Evolutionary conservation across 768 basidiomycete genomes (phyloP).

Genomic region (Amylocystis lapponica): DNA sequence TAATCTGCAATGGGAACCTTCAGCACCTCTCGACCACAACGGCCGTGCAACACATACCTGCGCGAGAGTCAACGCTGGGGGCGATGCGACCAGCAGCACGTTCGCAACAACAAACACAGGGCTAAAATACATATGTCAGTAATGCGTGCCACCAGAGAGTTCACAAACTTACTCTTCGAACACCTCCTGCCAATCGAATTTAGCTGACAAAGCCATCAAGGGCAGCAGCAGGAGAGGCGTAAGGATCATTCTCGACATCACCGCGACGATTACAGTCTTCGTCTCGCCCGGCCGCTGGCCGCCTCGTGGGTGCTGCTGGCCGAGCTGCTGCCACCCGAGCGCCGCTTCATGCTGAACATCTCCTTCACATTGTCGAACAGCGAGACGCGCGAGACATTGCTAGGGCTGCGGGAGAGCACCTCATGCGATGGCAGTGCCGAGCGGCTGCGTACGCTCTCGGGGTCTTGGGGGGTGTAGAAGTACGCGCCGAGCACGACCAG

Average conservation of each 20-base stretch:
- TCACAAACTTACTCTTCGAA: constrained; percentile 75
- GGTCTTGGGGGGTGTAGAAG: constrained; percentile 52
- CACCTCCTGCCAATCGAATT: constrained; percentile 50
- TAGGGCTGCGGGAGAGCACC: constrained; percentile 11
- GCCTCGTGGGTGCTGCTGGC: constrained; percentile 9
- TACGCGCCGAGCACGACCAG: constrained; percentile 91
- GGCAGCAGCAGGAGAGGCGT: constrained; percentile 78
- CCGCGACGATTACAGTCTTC: constrained; percentile 75
- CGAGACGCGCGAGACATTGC: constrained; percentile 25
- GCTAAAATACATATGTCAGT: constrained; percentile 33
- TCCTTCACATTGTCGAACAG: constrained; percentile 38
- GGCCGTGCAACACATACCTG: constrained; percentile 34
- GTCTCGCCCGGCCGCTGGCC: constrained; percentile 57
- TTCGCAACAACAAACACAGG: constrained; percentile 86
- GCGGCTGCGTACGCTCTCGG: constrained; percentile 8
- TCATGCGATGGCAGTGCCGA: constrained; percentile 9
- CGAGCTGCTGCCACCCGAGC: constrained; percentile 14
- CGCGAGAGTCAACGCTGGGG: constrained; percentile 71
- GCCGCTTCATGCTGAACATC: constrained; percentile 33
- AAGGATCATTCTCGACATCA: constrained; percentile 83
- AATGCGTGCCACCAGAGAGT: not conserved
- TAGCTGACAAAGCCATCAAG: constrained; percentile 58
- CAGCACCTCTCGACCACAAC: constrained; percentile 18
- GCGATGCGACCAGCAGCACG: constrained; percentile 75
- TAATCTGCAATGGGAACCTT: constrained; percentile 51